Percentiles rank a stretch among this genome's conserved stretches.
These are phyloP conservation scores for Diplotaxis tenuifolia DNA, from an alignment of 345 rosid genomes.

Conservation along the genomic window DNA sequence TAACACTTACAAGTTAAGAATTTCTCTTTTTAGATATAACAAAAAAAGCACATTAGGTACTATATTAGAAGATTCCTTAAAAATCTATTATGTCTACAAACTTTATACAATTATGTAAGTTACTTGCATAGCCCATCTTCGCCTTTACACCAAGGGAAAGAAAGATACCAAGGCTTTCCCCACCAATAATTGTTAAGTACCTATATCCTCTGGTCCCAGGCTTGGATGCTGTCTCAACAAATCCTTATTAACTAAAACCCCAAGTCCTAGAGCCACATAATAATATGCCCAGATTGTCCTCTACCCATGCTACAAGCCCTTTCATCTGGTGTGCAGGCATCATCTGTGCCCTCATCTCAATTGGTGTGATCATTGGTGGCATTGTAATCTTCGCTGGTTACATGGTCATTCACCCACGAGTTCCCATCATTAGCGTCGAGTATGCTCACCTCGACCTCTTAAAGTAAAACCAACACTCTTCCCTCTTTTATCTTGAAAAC, in stretches of 20 bases:
- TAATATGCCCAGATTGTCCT: constrained; percentile 45
- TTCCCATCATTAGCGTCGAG: constrained; percentile 63
- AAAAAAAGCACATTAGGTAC: not conserved
- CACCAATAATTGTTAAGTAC: constrained; percentile 40
- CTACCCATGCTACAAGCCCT: constrained; percentile 46
- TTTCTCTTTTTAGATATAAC: not conserved
- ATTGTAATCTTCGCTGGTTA: constrained; percentile 65
- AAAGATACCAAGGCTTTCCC: constrained; percentile 76
- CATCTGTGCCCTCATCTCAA: constrained; percentile 59
- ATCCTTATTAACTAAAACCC: not conserved
- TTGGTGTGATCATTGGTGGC: constrained; percentile 65
- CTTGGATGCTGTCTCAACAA: constrained; percentile 35
- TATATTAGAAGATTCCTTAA: constrained; percentile 34
- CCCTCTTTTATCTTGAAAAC: constrained; percentile 9
- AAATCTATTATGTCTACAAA: constrained; percentile 2
- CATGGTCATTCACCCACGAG: constrained; percentile 68
- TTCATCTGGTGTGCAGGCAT: constrained; percentile 74
- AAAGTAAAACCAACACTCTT: constrained; percentile 41
- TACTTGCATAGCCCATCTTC: constrained; percentile 18
- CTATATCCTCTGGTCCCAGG: constrained; percentile 26
- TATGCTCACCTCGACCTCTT: constrained; percentile 56
- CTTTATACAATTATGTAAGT: constrained; percentile 17
- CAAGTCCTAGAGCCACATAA: constrained; percentile 22
- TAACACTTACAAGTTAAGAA: constrained; percentile 35
- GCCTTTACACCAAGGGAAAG: constrained; percentile 53